Evolutionary conservation across 2,329 filamentous ascomycete genomes (phyloP), one percentile per base, ranked within the genome.

Genomic region (Nemania sp.): DNA sequence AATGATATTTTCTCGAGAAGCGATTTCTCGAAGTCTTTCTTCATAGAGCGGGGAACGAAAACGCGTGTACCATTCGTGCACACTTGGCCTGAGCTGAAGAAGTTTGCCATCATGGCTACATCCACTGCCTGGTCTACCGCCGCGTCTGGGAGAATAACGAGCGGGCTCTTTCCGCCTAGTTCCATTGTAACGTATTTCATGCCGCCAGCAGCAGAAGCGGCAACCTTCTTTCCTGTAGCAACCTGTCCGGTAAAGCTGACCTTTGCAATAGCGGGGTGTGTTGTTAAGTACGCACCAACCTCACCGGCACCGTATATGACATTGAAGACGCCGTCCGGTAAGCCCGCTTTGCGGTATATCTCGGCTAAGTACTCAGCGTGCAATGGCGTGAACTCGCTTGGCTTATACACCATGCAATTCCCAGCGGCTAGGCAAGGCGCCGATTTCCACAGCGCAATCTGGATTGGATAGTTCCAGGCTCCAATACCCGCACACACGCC

Each of bases 151-250:
- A 96, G 82, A 41, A 96, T 79, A 45, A 96, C 77, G 36, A 91
- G 77, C 0, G 91, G 89, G 56, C 86, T 91, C 75, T 96, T 96
- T 44, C 91, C 91, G 49, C 91, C 91, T 0, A 96, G 80, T 73
- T 96, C 91, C 88, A 95, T 92, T 17, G 91, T 96, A 43, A 94
- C 86, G 68, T 91, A 91, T 74, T 95, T 95, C 88, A 95, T 91
- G 63, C 82, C 83, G 26, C 82, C 83, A 1, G 88, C 86, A 2
- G 91, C 91, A 30, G 86, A 77, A 37, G 81, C 82, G 8, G 91
- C 90, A 8, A 96, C 91, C 69, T 90, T 93, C 72, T 83, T 82
- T 12, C 91, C 91, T 0, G 91, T 96, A 54, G 83, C 81, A 22
- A 95, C 90, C 69, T 95, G 90, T 15, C 91, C 91, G 0, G 91